Percentiles rank a stretch among this genome's conserved stretches.
Conservation (phyloP, 176 grass and related monocot species). For the Saccharum spontaneum region DNA sequence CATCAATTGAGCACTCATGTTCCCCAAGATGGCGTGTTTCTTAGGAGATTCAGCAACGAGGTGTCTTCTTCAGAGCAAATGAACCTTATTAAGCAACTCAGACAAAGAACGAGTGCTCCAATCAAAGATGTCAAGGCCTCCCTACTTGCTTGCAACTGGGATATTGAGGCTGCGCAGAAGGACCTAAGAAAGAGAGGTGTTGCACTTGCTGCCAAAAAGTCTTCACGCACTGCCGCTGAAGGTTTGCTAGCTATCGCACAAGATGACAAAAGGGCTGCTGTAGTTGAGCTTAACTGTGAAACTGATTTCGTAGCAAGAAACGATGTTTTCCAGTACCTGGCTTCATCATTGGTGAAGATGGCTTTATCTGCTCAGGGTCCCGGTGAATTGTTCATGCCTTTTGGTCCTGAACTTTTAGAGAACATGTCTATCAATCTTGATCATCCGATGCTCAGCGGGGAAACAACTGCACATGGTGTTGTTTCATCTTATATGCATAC, state of each 20-base stretch:
- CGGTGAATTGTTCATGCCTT: constrained; percentile 55
- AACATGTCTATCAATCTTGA: constrained; percentile 75
- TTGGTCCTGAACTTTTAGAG: constrained; percentile 86
- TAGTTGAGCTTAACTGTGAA: constrained; percentile 91
- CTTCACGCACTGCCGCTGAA: constrained; percentile 69
- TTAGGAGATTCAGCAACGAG: constrained; percentile 56
- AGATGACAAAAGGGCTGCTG: constrained; percentile 66
- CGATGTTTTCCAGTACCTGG: constrained; percentile 86
- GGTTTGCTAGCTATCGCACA: constrained; percentile 86
- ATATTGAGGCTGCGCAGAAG: constrained; percentile 83
- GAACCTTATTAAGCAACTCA: constrained; percentile 72
- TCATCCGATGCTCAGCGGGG: constrained; percentile 82
- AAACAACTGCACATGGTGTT: constrained; percentile 79
- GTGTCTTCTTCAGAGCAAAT: constrained; percentile 65
- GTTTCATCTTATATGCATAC: constrained; percentile 81
- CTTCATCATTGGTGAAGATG: constrained; percentile 75
- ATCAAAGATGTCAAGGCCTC: constrained; percentile 91
- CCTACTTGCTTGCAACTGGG: constrained; percentile 79
- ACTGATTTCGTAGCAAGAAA: constrained; percentile 98
- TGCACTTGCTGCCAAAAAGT: constrained; percentile 78
- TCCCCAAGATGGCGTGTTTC: constrained; percentile 16
- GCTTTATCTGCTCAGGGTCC: constrained; percentile 48
- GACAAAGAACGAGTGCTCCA: constrained; percentile 78
- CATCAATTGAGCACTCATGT: background rate
- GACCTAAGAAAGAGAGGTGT: constrained; percentile 91